Conservation (phyloP, 805 yeast species). For the Lipomyces spencermartinsiae region DNA sequence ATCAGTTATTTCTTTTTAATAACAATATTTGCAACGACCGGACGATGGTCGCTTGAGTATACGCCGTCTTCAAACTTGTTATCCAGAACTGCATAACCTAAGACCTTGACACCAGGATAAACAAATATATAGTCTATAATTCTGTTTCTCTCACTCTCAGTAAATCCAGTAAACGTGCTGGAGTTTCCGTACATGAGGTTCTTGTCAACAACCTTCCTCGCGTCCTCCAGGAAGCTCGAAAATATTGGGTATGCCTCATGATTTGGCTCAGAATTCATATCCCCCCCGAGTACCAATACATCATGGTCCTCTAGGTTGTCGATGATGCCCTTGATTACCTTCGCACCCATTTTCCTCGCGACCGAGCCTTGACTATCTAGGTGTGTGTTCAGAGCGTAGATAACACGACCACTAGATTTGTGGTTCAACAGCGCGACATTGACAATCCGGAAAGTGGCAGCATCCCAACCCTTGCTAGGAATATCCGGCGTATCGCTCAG, state of each 20-base stretch:
- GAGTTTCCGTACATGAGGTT: conserved; percentile 52
- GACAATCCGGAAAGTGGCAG: conserved; percentile 51
- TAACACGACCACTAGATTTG: conserved; percentile 35
- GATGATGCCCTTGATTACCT: conserved; percentile 47
- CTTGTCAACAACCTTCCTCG: conserved; percentile 42
- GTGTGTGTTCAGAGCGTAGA: conserved; percentile 56
- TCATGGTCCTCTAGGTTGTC: conserved; percentile 47
- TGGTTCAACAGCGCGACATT: conserved; percentile 47
- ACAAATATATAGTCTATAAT: conserved; percentile 53
- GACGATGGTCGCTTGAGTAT: conserved; percentile 31
- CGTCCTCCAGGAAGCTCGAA: conserved; percentile 49
- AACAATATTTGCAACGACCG: conserved; percentile 30
- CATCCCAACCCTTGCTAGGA: conserved; percentile 63
- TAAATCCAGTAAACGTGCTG: conserved; percentile 59
- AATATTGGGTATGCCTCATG: conserved; percentile 54
- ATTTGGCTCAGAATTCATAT: conserved; percentile 59
- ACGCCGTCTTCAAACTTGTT: conserved; percentile 31
- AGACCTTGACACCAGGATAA: conserved; percentile 1
- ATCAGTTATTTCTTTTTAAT: background rate
- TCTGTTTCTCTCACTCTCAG: conserved; percentile 37
- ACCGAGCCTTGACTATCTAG: conserved; percentile 56
- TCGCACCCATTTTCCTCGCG: conserved; percentile 56
- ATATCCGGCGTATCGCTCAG: conserved; percentile 59
- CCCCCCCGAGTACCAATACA: conserved; percentile 58
- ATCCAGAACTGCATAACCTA: conserved; percentile 20